A percentile compares a stretch with the other conserved stretches of the same genome.
Evolutionary conservation across 2,329 filamentous ascomycete species (phyloP).

Genomic region (Colletotrichum neosansevieriae): DNA sequence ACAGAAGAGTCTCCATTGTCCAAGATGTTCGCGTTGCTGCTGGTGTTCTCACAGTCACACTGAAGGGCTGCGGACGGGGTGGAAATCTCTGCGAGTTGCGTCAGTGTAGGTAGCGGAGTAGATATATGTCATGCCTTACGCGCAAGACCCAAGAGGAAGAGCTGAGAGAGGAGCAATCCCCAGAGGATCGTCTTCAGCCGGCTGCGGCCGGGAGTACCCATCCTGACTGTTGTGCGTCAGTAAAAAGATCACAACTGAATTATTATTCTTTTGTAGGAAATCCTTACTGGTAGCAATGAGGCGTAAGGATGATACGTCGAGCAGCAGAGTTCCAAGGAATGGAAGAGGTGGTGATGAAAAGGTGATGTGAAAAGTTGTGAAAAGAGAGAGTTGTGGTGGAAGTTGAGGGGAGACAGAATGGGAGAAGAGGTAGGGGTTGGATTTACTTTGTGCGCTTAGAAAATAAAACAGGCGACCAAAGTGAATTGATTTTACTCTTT

Average conservation of each 20-base stretch:
- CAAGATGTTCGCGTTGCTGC: not conserved
- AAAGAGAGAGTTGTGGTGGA: not conserved
- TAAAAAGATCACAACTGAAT: not conserved
- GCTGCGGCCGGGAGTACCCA: not conserved
- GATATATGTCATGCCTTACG: not conserved
- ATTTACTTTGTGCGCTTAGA: not conserved
- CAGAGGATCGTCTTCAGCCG: not conserved
- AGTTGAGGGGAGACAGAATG: not conserved
- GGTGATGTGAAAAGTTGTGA: not conserved
- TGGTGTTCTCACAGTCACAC: constrained; percentile 8
- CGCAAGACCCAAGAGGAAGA: not conserved
- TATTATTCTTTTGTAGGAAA: too few relatives aligned
- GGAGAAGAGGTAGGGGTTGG: too few relatives aligned
- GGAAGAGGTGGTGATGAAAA: not conserved
- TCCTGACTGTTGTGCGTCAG: not conserved
- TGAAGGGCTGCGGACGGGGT: not conserved
- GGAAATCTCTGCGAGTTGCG: not conserved
- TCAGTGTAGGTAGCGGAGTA: too few relatives aligned
- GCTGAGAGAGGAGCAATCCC: not conserved
- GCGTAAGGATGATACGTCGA: too few relatives aligned
- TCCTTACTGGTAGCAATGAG: too few relatives aligned
- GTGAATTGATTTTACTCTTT: not conserved
- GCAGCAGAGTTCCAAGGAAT: not conserved
- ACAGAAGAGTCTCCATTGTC: not conserved
- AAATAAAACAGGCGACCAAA: not conserved